These are phyloP conservation scores for Coemansia sp. DNA, from an alignment of 192 early-diverging fungal species.

Conservation along the genomic window DNA sequence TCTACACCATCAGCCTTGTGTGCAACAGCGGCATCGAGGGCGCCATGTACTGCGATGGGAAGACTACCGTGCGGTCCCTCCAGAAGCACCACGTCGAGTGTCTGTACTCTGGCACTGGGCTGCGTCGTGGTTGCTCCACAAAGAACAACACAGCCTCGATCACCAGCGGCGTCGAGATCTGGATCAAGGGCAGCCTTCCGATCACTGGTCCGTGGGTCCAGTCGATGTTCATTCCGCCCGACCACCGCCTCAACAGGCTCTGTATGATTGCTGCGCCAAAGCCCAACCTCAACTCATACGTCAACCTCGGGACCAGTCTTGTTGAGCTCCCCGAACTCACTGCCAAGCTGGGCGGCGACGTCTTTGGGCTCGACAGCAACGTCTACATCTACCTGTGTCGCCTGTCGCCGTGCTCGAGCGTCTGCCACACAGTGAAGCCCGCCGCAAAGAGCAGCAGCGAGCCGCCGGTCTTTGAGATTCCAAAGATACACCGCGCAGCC, in stretches of 20 bases:
- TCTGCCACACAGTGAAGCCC: constrained; percentile 21
- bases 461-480: constrained; percentile 42
- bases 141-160: not conserved
- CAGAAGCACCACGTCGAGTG: constrained; percentile 41
- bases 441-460: constrained; percentile 11
- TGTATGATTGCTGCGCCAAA: constrained; percentile 44
- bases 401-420: constrained; percentile 37
- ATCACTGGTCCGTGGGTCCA: constrained; percentile 48
- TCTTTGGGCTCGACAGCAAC: constrained; percentile 55
- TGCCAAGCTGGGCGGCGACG: constrained; percentile 9
- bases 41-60: constrained; percentile 17
- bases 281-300: constrained; percentile 13
- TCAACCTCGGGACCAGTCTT: constrained; percentile 18
- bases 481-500: constrained; percentile 28
- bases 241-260: constrained; percentile 38
- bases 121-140: constrained; percentile 18
- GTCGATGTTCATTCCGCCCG: constrained; percentile 41
- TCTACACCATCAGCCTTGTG: constrained; percentile 32
- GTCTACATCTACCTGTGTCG: constrained; percentile 51
- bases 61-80: not conserved
- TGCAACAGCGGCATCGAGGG: constrained; percentile 16
- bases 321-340: constrained; percentile 24
- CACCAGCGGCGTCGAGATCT: constrained; percentile 37
- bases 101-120: constrained; percentile 38
- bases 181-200: constrained; percentile 53